phyloP scores from a whole-genome alignment of 257 asterid species.

The Osmanthus fragrans region DNA sequence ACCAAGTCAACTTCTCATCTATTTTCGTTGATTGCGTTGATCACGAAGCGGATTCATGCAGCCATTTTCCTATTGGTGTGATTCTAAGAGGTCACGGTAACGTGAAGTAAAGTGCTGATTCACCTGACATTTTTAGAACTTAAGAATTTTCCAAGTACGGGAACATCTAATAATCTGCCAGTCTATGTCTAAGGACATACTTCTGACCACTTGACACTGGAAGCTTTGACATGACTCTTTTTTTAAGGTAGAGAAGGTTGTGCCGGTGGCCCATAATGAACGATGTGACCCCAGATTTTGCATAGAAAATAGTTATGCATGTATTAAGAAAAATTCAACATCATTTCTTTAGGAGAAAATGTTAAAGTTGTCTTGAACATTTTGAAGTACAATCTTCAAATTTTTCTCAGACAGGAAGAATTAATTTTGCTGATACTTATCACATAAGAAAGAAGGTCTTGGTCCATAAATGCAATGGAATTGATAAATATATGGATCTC shows the following conservation, averaged over 20 bases:
- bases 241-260: not conserved
- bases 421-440: not conserved
- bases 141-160: too few species aligned
- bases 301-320: not conserved
- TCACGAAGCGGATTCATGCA: too few species aligned
- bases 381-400: not conserved
- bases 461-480: not conserved
- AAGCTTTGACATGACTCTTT: not conserved
- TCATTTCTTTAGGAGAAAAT: not conserved
- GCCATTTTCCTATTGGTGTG: too few species aligned
- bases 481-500: not conserved
- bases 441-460: not conserved
- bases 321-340: not conserved
- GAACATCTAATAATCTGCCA: too few species aligned
- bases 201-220: too few species aligned
- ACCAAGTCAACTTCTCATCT: not conserved
- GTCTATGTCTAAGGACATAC: too few species aligned
- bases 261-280: not conserved
- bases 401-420: not conserved
- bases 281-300: not conserved
- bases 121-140: too few species aligned
- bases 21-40: not conserved
- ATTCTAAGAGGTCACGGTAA: too few species aligned
- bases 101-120: too few species aligned
- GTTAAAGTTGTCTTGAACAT: not conserved